Evolutionary conservation across 495 filamentous ascomycete genomes (phyloP).

Genomic region (Chaetomium fimeti): DNA sequence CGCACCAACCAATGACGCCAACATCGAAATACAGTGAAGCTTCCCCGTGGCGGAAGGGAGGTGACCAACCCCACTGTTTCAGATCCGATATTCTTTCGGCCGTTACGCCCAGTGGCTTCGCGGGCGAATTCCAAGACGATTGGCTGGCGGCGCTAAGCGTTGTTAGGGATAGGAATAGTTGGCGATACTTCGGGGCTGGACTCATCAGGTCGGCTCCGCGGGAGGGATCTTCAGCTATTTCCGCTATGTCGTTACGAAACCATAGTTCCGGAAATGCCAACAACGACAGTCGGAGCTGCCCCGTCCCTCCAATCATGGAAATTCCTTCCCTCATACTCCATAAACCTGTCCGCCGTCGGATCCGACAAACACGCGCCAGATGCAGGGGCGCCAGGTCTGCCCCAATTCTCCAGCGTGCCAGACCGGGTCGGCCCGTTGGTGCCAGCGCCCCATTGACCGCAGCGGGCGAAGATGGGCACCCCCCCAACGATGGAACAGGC

Average conservation of each 20-base stretch:
- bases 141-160: conserved; percentile 24
- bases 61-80: conserved; percentile 37
- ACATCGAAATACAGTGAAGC: conserved; percentile 20
- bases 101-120: conserved; percentile 28
- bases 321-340: not conserved
- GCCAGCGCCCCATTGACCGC: conserved; percentile 12
- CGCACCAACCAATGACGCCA: conserved; percentile 34
- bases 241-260: not conserved
- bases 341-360: not conserved
- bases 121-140: conserved; percentile 23
- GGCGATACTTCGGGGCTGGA: conserved; percentile 17
- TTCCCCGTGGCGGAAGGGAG: conserved; percentile 23
- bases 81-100: conserved; percentile 39
- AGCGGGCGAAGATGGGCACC: not conserved
- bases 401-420: conserved; percentile 13
- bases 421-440: conserved; percentile 33
- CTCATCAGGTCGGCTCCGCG: conserved; percentile 6
- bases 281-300: not conserved
- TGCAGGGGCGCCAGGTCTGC: not conserved
- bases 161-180: conserved; percentile 1
- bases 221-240: not conserved
- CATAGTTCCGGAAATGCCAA: not conserved
- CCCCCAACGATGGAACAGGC: not conserved
- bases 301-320: conserved; percentile 5
- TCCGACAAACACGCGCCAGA: conserved; percentile 3